phyloP scores from a whole-genome alignment of 2,329 filamentous ascomycete genomes.

The Tothia fuscella region DNA sequence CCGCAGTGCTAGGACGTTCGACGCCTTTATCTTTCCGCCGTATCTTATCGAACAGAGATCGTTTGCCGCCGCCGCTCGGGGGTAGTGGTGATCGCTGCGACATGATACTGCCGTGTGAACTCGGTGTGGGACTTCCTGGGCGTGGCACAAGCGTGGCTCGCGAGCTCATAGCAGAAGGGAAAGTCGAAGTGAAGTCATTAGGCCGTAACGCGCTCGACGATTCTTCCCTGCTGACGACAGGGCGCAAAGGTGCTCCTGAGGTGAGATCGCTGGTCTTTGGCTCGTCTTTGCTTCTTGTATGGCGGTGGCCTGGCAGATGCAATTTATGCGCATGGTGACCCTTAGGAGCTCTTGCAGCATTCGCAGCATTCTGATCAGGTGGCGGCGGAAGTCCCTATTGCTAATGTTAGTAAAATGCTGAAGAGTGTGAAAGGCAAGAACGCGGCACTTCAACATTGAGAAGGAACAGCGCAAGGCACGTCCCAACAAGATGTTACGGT shows the following conservation, averaged over 20 bases:
- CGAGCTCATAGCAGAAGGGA: constrained; percentile 39
- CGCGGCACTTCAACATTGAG: constrained; percentile 1
- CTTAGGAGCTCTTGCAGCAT: background rate
- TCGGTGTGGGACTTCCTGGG: constrained; percentile 72
- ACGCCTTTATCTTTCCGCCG: constrained; percentile 37
- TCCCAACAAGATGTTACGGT: constrained; percentile 8
- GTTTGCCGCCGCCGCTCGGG: constrained; percentile 23
- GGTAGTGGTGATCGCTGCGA: constrained; percentile 28
- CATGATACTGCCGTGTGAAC: constrained; percentile 45
- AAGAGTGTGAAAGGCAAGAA: constrained; percentile 1
- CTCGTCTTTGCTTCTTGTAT: constrained; percentile 55
- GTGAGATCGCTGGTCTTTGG: constrained; percentile 25
- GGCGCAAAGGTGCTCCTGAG: constrained; percentile 48
- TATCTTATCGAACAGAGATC: constrained; percentile 42
- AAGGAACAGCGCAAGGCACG: constrained; percentile 8
- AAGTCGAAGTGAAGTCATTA: constrained; percentile 41
- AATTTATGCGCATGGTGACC: constrained; percentile 43
- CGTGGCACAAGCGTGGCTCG: constrained; percentile 42
- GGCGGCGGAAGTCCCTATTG: constrained; percentile 8
- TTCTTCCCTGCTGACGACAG: constrained; percentile 66
- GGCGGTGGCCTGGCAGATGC: constrained; percentile 54
- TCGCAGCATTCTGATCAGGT: constrained; percentile 4
- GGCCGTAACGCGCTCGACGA: constrained; percentile 42
- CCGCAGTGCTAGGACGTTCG: constrained; percentile 18
- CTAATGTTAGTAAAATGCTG: background rate